A percentile compares a stretch with the other conserved stretches of the same genome.
Conservation (phyloP, 1,284 basidiomycete species). For the Bondarzewia mesenterica region DNA sequence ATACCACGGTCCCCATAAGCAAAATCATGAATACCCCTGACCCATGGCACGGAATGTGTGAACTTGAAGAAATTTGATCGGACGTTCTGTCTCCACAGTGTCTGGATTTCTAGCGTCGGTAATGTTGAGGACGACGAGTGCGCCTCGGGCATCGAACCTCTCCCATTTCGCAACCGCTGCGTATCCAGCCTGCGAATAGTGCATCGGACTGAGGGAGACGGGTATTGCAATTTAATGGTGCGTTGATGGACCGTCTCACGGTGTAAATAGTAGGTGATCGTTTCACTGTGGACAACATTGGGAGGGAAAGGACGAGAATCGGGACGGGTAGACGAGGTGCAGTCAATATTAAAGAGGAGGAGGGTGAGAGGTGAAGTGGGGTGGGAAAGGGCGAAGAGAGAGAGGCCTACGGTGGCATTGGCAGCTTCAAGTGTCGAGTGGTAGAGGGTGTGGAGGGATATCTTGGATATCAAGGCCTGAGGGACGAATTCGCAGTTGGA, state of each 20-base stretch:
- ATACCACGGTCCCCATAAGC: too few relatives aligned
- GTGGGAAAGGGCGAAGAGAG: background rate
- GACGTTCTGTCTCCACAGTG: too few relatives aligned
- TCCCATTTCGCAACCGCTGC: constrained; percentile 24
- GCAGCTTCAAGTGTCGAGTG: background rate
- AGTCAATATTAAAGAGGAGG: background rate
- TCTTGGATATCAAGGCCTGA: constrained; percentile 26
- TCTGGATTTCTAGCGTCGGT: background rate
- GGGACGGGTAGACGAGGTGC: background rate
- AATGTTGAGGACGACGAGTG: background rate
- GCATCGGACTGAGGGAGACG: constrained; percentile 15
- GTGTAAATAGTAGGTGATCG: constrained; percentile 16
- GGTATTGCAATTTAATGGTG: constrained; percentile 15
- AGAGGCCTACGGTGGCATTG: constrained; percentile 5
- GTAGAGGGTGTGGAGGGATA: constrained; percentile 20
- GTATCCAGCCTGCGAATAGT: constrained; percentile 25
- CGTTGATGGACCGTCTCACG: constrained; percentile 8
- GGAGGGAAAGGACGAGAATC: background rate
- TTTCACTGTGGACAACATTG: constrained; percentile 1
- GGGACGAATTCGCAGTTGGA: background rate
- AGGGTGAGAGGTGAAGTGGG: background rate
- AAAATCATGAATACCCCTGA: too few relatives aligned
- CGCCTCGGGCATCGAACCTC: constrained; percentile 15
- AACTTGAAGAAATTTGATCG: too few relatives aligned
- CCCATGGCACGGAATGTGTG: too few relatives aligned